These are phyloP conservation scores for Oehlia diaphana DNA, from an alignment of 192 early-diverging fungal species.

Conservation along the genomic window DNA sequence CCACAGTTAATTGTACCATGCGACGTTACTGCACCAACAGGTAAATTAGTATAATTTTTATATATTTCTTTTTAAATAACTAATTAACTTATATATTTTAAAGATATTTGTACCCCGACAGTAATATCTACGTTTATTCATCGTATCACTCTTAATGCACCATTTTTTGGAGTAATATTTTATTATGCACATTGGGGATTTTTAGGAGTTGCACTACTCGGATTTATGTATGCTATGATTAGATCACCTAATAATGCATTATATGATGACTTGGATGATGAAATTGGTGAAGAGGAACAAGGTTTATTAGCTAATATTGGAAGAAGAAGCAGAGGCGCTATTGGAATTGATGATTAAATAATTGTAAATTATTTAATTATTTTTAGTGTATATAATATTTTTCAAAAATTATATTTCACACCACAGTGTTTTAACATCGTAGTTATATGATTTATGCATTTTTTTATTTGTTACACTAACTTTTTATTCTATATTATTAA, in stretches of 20 bases:
- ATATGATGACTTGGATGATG: slow-evolving; percentile 39
- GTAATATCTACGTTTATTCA: slow-evolving; percentile 50
- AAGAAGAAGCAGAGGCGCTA: background rate
- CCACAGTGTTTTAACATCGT: too few relatives aligned
- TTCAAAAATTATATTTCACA: too few relatives aligned
- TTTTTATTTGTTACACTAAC: too few relatives aligned
- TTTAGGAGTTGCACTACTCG: slow-evolving; percentile 40
- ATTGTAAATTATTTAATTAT: background rate
- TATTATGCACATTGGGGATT: slow-evolving; percentile 60
- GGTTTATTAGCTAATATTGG: background rate
- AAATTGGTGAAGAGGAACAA: slow-evolving; percentile 44
- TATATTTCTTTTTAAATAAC: background rate
- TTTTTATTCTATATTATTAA: too few relatives aligned
- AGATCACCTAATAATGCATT: slow-evolving; percentile 36
- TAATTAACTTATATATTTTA: background rate
- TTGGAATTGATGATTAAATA: background rate
- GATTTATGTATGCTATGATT: slow-evolving; percentile 42
- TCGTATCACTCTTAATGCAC: slow-evolving; percentile 49
- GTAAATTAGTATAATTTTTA: background rate
- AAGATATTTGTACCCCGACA: slow-evolving; percentile 59
- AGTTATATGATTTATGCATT: too few relatives aligned
- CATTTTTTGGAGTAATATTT: slow-evolving; percentile 54
- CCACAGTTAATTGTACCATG: slow-evolving; percentile 57
- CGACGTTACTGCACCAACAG: slow-evolving; percentile 51
- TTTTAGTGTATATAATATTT: too few relatives aligned